phyloP scores from a whole-genome alignment of 78 protist genomes.

The Speleostelium caveatum region DNA sequence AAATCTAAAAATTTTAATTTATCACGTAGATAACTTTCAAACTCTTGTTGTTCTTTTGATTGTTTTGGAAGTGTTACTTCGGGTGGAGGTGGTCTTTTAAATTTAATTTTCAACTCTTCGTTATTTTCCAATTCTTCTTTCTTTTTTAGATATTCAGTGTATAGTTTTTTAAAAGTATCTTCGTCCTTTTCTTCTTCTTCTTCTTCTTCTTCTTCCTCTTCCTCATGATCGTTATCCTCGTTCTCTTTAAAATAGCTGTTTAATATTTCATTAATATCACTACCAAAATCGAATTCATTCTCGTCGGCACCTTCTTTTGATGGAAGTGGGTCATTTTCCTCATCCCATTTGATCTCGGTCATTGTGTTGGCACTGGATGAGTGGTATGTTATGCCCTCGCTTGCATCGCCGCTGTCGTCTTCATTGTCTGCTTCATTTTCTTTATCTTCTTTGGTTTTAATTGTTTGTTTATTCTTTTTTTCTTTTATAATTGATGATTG shows the following conservation, averaged over 20 bases:
- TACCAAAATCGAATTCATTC: not conserved
- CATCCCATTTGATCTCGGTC: not conserved
- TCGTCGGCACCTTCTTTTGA: not conserved
- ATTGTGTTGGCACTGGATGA: no score
- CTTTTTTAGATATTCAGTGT: constrained; percentile 34
- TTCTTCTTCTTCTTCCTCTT: not conserved
- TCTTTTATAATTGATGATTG: constrained; percentile 5
- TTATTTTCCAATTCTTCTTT: not conserved
- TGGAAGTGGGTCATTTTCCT: not conserved
- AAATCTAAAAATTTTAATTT: constrained; percentile 70
- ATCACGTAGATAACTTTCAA: constrained; percentile 11
- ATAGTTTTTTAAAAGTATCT: not conserved
- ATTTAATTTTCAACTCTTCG: not conserved
- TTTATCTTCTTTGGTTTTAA: not conserved
- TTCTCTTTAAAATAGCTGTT: not conserved
- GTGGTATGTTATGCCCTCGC: not conserved
- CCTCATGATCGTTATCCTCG: not conserved
- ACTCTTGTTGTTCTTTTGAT: constrained; percentile 49
- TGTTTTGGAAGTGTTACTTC: constrained; percentile 23
- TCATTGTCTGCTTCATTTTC: constrained; percentile 29
- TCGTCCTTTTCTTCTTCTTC: not conserved
- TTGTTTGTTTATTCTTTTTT: not conserved
- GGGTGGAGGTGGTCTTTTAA: constrained; percentile 56
- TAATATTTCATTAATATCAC: not conserved
- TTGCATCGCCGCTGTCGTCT: constrained; percentile 1